Conservation (phyloP, 768 basidiomycete species). For the Scleroderma citrinum region DNA sequence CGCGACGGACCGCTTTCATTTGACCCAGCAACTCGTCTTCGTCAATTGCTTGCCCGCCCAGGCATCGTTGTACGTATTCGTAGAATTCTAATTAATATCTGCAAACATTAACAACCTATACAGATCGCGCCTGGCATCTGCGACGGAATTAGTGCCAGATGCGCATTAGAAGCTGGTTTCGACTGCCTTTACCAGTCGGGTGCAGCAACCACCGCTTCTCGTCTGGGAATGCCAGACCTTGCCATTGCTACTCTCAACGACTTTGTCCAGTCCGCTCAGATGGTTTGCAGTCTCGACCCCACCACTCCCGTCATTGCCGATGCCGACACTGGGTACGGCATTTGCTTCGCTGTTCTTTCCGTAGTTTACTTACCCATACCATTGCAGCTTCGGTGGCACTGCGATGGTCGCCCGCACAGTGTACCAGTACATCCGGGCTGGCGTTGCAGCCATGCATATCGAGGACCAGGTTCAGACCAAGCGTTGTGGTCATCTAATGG, state of each 20-base stretch:
- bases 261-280: constrained; percentile 64
- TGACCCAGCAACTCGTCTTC: constrained; percentile 66
- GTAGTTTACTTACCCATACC: constrained; percentile 15
- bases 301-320: constrained; percentile 70
- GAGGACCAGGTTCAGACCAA: constrained; percentile 83
- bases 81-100: no score
- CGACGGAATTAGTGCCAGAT: constrained; percentile 74
- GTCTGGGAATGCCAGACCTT: constrained; percentile 72
- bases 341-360: not conserved
- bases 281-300: constrained; percentile 64
- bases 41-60: constrained; percentile 63
- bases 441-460: constrained; percentile 72
- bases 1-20: constrained; percentile 61
- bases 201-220: constrained; percentile 75
- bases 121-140: constrained; percentile 76
- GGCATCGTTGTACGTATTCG: constrained; percentile 62
- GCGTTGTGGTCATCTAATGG: constrained; percentile 71
- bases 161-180: constrained; percentile 76
- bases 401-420: constrained; percentile 74
- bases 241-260: constrained; percentile 76
- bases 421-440: constrained; percentile 59
- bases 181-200: constrained; percentile 76
- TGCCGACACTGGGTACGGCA: constrained; percentile 64
- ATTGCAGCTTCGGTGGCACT: constrained; percentile 57
- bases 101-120: not conserved